These are phyloP conservation scores for Lablab purpureus DNA, from an alignment of 306 rosid genomes.

Conservation along the genomic window DNA sequence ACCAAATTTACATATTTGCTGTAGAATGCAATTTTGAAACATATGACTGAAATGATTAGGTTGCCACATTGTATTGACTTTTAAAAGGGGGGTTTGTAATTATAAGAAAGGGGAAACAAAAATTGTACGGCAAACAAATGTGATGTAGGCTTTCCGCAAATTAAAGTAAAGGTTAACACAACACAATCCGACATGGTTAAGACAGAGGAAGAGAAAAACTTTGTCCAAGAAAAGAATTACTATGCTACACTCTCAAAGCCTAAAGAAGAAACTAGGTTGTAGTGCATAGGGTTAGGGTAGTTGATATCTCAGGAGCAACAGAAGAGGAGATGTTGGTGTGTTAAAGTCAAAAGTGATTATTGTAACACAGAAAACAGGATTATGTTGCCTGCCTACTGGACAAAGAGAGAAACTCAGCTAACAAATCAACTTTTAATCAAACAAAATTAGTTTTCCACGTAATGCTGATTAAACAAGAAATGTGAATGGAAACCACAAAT, in stretches of 20 bases:
- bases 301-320: conserved; percentile 42
- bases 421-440: conserved; percentile 48
- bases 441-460: neutral
- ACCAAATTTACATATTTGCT: neutral
- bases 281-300: conserved; percentile 40
- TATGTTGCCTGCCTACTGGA: conserved; percentile 61
- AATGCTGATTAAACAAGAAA: neutral
- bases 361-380: conserved; percentile 48
- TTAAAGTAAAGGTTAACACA: conserved; percentile 23
- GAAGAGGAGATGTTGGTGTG: conserved; percentile 41
- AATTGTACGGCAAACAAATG: conserved; percentile 31
- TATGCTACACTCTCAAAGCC: neutral
- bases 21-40: neutral
- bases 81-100: neutral
- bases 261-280: neutral
- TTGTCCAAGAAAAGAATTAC: conserved; percentile 11
- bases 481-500: conserved; percentile 34
- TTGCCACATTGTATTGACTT: conserved; percentile 3
- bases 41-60: conserved; percentile 27
- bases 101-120: neutral
- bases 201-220: conserved; percentile 16
- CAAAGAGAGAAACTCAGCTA: conserved; percentile 54
- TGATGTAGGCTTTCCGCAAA: conserved; percentile 38
- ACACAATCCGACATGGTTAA: conserved; percentile 42
- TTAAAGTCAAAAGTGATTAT: conserved; percentile 53